Conservation (phyloP, 257 asterid genomes). For the Anisodus acutangulus region DNA sequence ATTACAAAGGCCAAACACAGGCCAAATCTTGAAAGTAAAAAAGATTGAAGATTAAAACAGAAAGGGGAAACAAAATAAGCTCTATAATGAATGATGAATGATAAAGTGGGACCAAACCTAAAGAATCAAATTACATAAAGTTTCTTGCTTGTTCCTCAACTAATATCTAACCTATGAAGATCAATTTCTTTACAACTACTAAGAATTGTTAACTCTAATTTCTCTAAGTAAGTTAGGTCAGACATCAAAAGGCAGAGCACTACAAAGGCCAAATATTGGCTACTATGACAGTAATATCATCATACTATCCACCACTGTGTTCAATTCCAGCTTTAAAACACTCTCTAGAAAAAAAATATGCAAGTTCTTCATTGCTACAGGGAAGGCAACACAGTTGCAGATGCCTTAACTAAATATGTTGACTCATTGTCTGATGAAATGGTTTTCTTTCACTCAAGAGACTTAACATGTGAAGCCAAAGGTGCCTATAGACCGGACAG, state of each 20-base stretch:
- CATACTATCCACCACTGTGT: constrained; percentile 48
- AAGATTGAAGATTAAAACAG: not conserved
- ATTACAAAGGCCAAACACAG: no score
- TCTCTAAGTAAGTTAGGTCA: not conserved
- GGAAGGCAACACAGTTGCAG: no score
- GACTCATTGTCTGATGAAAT: no score
- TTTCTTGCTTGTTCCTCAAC: not conserved
- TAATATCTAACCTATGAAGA: not conserved
- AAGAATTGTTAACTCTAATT: not conserved
- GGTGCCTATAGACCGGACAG: no score
- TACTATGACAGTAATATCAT: constrained; percentile 56
- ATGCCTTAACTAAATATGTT: no score
- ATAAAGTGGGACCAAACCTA: not conserved
- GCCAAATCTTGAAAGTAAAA: not conserved
- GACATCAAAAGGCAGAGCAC: not conserved
- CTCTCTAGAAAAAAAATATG: constrained; percentile 39
- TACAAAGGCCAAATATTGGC: constrained; percentile 32
- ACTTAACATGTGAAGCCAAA: no score
- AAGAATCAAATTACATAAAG: not conserved
- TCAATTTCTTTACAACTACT: not conserved
- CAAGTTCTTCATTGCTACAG: no score
- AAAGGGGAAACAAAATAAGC: not conserved
- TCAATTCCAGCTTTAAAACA: constrained; percentile 33
- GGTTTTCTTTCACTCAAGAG: no score
- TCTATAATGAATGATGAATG: not conserved